phyloP scores from a whole-genome alignment of 2,329 filamentous ascomycete genomes.

The Pseudocercospora vitis region DNA sequence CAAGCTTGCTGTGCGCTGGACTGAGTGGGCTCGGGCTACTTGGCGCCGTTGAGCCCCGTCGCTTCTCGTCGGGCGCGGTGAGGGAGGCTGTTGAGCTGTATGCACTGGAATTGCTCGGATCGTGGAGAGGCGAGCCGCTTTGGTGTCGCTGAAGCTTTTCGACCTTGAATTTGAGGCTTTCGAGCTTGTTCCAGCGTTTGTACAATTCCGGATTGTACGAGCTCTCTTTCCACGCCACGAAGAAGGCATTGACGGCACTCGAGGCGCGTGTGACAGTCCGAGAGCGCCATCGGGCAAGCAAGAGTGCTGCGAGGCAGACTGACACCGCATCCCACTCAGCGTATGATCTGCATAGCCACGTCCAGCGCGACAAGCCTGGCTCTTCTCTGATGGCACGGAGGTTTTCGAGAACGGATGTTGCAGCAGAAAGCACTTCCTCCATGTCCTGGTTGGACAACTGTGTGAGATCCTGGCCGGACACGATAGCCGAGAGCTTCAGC shows the following conservation, averaged over 20 bases:
- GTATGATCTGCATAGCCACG: conserved; percentile 19
- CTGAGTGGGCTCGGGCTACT: background rate
- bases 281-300: conserved; percentile 14
- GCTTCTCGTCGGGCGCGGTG: background rate
- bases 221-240: conserved; percentile 19
- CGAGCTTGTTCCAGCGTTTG: conserved; percentile 16
- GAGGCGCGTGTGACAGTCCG: conserved; percentile 16
- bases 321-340: conserved; percentile 22
- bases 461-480: conserved; percentile 11
- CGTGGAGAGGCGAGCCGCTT: background rate
- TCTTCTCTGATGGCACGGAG: conserved; percentile 17
- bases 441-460: conserved; percentile 12
- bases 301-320: conserved; percentile 16
- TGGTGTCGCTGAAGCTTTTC: conserved; percentile 12
- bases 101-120: conserved; percentile 1
- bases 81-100: conserved; percentile 11
- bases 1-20: conserved; percentile 3
- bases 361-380: conserved; percentile 17
- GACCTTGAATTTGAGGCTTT: conserved; percentile 10
- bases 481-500: conserved; percentile 18
- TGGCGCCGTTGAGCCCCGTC: background rate
- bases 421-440: conserved; percentile 22
- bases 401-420: conserved; percentile 15
- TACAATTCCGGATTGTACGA: conserved; percentile 16
- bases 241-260: conserved; percentile 18